Evolutionary conservation across 352 stramenopile species (phyloP), one percentile per base, ranked within the genome.

Genomic region (Pythium vanterpoolii): DNA sequence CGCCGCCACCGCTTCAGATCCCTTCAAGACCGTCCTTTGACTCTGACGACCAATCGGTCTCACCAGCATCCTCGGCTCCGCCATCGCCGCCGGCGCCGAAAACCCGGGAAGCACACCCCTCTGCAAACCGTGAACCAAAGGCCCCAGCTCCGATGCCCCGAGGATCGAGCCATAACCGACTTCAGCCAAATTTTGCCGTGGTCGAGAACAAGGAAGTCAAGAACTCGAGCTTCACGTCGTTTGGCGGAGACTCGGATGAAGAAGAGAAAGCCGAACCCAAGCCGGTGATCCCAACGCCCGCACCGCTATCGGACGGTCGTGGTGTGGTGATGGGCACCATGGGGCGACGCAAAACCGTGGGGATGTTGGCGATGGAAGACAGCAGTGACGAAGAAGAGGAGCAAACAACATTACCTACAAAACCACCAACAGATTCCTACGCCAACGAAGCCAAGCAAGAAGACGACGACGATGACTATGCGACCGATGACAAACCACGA

Each of bases 151-250:
- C 34, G 34, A 36, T 45, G 40, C 23, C 40, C n/a, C 21, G 47
- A 3, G 23, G 27, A 28, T 50, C 60, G n/a, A 27, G 40, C 7
- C 59, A 60, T 9, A 43, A 44, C 14, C 34, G 31, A 33, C 53
- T 90, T 16, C 84, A 64, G 11, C 84, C 84, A 16, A 91, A 90
- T 62, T 93, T 90, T 31, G 74, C 69, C 16, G 79, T 93, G 31
- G 84, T 91, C 13, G 76, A 84, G 33, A 39, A 72, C 62, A 38
- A 63, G 55, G 62, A 83, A 51, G 68, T 77, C 19, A 90, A 87
- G 46, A 76, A 77, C 27, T 73, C 76, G 49, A 96, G 86, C 55
- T 96, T 96, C 40, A 92, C 77, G 21, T 96, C 86, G 26, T 96
- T 96, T 64, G 84, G 82, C 45, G 68, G 66, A 45, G 81, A 91